A percentile compares a stretch with the other conserved stretches of the same genome.
phyloP scores from a whole-genome alignment of 352 stramenopile species.

The Pythium guiyangense region DNA sequence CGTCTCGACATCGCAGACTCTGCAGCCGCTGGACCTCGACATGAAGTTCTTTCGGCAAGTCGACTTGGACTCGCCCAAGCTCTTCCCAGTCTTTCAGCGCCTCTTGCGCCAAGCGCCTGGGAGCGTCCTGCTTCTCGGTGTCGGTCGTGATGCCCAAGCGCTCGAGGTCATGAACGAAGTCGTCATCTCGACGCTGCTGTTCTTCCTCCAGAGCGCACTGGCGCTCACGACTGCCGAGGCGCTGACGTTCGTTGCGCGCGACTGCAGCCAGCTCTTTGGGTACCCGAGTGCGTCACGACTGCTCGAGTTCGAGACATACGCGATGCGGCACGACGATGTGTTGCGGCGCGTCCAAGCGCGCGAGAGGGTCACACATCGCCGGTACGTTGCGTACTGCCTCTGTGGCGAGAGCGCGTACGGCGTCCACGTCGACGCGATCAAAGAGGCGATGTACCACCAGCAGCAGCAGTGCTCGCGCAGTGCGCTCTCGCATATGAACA shows the following conservation, averaged over 20 bases:
- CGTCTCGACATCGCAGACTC: not conserved
- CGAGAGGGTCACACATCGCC: constrained; percentile 12
- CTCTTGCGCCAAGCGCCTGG: constrained; percentile 34
- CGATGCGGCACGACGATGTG: constrained; percentile 1
- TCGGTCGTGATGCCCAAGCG: constrained; percentile 18
- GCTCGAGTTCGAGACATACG: constrained; percentile 23
- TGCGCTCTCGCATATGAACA: not conserved
- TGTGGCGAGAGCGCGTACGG: constrained; percentile 42
- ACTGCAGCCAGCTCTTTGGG: constrained; percentile 21
- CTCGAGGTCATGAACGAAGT: constrained; percentile 22
- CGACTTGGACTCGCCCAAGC: constrained; percentile 25
- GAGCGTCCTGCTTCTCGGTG: constrained; percentile 32
- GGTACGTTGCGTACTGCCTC: constrained; percentile 26
- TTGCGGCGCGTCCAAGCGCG: constrained; percentile 1
- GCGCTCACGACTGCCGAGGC: constrained; percentile 22
- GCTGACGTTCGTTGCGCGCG: constrained; percentile 4
- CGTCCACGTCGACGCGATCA: constrained; percentile 11
- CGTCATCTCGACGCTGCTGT: constrained; percentile 31
- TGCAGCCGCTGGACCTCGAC: constrained; percentile 3
- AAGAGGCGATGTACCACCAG: constrained; percentile 14
- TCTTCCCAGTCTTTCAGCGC: constrained; percentile 44
- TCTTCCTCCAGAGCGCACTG: constrained; percentile 39
- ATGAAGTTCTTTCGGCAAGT: constrained; percentile 31
- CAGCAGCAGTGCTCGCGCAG: constrained; percentile 20
- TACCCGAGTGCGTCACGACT: constrained; percentile 23